These are phyloP conservation scores for Letharia columbiana DNA, from an alignment of 495 filamentous ascomycete genomes.

Conservation along the genomic window DNA sequence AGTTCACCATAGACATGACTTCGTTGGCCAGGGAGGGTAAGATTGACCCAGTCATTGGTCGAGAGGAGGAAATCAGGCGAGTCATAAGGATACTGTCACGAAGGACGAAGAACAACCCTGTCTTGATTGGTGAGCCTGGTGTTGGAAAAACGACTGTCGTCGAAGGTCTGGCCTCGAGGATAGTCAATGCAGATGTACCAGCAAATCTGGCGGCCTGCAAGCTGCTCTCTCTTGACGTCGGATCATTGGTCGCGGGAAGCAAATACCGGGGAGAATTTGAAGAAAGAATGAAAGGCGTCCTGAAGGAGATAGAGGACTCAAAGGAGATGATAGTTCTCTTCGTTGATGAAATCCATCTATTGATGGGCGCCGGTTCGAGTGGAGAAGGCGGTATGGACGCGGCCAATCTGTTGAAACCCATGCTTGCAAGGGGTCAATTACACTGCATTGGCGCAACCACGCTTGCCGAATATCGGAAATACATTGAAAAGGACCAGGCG, in stretches of 20 bases:
- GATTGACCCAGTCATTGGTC: constrained; percentile 94
- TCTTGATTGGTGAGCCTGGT: constrained; percentile 91
- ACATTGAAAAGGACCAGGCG: constrained; percentile 96
- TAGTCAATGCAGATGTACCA: constrained; percentile 91
- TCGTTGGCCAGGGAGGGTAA: constrained; percentile 88
- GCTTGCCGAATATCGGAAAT: constrained; percentile 90
- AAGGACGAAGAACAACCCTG: constrained; percentile 97
- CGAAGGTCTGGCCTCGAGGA: constrained; percentile 89
- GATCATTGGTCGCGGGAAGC: constrained; percentile 88
- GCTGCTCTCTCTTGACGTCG: constrained; percentile 88
- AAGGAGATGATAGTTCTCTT: constrained; percentile 96
- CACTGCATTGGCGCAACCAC: constrained; percentile 98
- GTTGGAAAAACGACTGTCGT: constrained; percentile 98
- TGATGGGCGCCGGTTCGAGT: constrained; percentile 91
- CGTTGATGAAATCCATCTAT: constrained; percentile 94
- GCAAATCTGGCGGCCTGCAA: constrained; percentile 93
- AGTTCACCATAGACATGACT: constrained; percentile 98
- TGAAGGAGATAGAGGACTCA: constrained; percentile 95
- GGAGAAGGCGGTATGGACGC: constrained; percentile 99
- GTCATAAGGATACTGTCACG: constrained; percentile 89
- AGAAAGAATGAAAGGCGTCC: constrained; percentile 95
- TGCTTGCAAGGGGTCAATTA: constrained; percentile 90
- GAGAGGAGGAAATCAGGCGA: constrained; percentile 92
- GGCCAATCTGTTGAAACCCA: constrained; percentile 92
- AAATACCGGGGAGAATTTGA: constrained; percentile 98